phyloP scores from a whole-genome alignment of 108 stramenopile genomes.

The Skeletonema marinoi region DNA sequence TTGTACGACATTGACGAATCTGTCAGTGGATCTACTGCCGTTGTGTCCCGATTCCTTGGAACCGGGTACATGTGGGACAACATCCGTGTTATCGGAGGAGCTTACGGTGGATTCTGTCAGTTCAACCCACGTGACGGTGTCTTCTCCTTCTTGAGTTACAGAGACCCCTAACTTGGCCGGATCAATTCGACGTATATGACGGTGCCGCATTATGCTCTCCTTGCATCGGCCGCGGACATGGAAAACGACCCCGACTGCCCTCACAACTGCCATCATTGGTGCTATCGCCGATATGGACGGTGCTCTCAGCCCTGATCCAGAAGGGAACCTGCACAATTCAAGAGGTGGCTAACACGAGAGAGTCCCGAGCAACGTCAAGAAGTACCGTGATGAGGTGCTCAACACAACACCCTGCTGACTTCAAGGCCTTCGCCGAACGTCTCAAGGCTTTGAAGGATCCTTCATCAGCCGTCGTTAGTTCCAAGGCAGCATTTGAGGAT shows the following conservation, averaged over 20 bases:
- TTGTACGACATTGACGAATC: slow-evolving; percentile 86
- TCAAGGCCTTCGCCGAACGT: slow-evolving; percentile 85
- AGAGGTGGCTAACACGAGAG: slow-evolving; percentile 83
- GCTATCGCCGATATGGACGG: slow-evolving; percentile 95
- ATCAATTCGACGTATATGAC: slow-evolving; percentile 96
- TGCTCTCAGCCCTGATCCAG: slow-evolving; percentile 85
- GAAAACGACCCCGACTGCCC: slow-evolving; percentile 78
- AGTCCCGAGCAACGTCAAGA: slow-evolving; percentile 87
- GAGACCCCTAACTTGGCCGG: slow-evolving; percentile 95
- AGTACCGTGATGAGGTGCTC: slow-evolving; percentile 87
- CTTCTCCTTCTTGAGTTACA: slow-evolving; percentile 92
- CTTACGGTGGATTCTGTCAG: slow-evolving; percentile 95
- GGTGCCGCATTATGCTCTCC: slow-evolving; percentile 82
- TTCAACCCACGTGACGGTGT: slow-evolving; percentile 79
- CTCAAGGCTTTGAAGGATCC: slow-evolving; percentile 82
- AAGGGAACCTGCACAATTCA: slow-evolving; percentile 81
- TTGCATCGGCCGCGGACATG: slow-evolving; percentile 78
- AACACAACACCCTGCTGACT: slow-evolving; percentile 87
- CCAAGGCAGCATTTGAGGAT: slow-evolving; percentile 86
- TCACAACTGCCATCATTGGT: slow-evolving; percentile 88
- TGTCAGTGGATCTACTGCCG: slow-evolving; percentile 76
- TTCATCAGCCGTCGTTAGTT: slow-evolving; percentile 88
- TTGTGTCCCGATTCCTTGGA: slow-evolving; percentile 82
- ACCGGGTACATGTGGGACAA: slow-evolving; percentile 95
- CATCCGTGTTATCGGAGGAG: slow-evolving; percentile 93